A percentile compares a stretch with the other conserved stretches of the same genome.
phyloP scores from a whole-genome alignment of 73 alveolate species.

The Paraurostyla sp. region DNA sequence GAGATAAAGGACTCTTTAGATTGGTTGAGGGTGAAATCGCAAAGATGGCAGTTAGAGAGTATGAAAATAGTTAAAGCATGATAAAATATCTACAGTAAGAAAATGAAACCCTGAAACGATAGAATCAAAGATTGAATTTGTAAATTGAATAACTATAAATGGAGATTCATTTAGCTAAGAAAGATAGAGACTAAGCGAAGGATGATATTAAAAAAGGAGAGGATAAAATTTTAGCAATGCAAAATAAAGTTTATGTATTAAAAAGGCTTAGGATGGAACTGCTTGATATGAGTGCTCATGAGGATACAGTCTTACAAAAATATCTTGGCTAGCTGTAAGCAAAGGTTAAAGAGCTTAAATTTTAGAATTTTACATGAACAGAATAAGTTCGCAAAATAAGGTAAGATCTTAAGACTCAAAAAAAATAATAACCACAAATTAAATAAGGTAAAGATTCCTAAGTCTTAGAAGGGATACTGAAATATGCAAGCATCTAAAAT shows the following conservation, averaged over 20 bases:
- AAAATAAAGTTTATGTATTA: background rate
- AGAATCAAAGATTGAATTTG: background rate
- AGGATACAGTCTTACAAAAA: no score
- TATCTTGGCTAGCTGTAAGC: no score
- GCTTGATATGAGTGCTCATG: background rate
- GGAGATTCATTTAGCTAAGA: background rate
- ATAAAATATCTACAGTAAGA: background rate
- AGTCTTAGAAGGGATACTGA: no score
- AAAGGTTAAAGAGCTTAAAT: no score
- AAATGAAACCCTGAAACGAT: background rate
- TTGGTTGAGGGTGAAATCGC: background rate
- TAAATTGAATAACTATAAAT: background rate
- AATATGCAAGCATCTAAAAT: no score
- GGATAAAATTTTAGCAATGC: background rate
- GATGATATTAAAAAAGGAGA: background rate
- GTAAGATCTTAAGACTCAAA: no score
- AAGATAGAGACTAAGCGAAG: background rate
- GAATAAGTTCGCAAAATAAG: no score
- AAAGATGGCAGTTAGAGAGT: slow-evolving; percentile 2
- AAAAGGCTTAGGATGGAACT: background rate
- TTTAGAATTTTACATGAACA: no score
- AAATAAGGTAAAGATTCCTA: no score
- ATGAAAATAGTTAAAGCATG: background rate
- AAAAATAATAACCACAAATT: no score
- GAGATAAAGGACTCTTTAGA: background rate